phyloP scores from a whole-genome alignment of 129 eudicot species.

The Artemisia argyi region DNA sequence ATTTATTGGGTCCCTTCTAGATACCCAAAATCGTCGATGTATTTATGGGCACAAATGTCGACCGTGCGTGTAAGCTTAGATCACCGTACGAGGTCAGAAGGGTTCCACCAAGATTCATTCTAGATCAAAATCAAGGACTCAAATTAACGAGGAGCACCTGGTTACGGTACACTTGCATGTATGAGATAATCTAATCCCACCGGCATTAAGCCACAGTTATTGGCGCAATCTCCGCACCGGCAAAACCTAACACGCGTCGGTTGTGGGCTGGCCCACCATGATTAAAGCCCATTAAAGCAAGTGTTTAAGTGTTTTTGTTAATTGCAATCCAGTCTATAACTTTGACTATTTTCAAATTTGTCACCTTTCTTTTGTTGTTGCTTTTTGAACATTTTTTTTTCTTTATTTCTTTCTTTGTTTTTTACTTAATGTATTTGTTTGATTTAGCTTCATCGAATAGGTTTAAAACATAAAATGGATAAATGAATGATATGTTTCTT shows the following conservation, averaged over 20 bases:
- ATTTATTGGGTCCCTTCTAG: neutral
- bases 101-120: neutral
- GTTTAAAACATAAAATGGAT: no score
- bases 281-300: neutral
- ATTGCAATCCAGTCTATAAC: neutral
- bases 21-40: neutral
- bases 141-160: neutral
- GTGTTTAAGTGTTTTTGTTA: neutral
- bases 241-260: neutral
- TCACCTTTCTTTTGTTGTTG: no score
- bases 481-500: no score
- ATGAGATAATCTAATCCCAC: neutral
- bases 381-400: no score
- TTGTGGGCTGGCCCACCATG: neutral
- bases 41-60: neutral
- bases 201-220: neutral
- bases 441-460: no score
- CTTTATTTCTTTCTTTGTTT: no score
- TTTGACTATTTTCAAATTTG: no score
- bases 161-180: neutral
- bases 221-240: slow-evolving; percentile 7
- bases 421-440: no score
- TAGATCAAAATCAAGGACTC: neutral
- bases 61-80: neutral
- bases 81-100: neutral